Base-by-base conservation (phyloP, 768 basidiomycete species). In the Pleurotus giganteus region DNA sequence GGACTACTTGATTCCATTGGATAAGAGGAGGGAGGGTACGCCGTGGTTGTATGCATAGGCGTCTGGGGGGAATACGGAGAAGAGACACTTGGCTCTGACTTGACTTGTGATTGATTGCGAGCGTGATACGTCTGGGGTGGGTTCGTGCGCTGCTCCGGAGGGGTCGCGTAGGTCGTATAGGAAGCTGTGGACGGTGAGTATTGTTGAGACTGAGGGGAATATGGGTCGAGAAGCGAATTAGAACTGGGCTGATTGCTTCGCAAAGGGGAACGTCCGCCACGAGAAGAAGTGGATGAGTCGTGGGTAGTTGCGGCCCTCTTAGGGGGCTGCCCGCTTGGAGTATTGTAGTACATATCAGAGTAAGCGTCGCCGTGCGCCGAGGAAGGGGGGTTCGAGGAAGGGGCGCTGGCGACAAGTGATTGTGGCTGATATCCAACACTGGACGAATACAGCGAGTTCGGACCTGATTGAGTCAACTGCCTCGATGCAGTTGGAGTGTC, bases 1-100 rank as follows among this genome's bases (percentile, higher is more conserved):
- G 87, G 84, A 62, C 82, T 86, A 27, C 83, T 75, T 0, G 84
- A 81, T 39, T 86, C 83, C 82, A 88, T 85, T 7, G 81, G 59
- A 63, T 85, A 89, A 7, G 76, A 17, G 32, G 31, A 68, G 2
- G 78, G 66, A 36, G 82, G 74, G 56, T 71, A 74, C 2, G 61
- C 55, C 8, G 57, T 59, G 45, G 62, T 52, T 62, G 78, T 65
- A 1, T 71, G 68, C 57, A 76, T 71, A 15, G 72, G 65, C 50
- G 67, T 69, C 59, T 81, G 82, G 28, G 86, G 79, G 1, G 84
- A 73, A 68, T 85, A 89, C 1, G 86, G 73, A 2, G 82, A 73
- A 3, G 73, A 66, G 52, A 71, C 62, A 43, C 75, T 73, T 21
- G 85, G 82, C 50, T 85, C 84, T 23, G 63, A 60, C 67, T 84